A percentile compares a stretch with the other conserved stretches of the same genome.
phyloP scores from a whole-genome alignment of 805 yeast species.

The Saccharomycopsis sp. region DNA sequence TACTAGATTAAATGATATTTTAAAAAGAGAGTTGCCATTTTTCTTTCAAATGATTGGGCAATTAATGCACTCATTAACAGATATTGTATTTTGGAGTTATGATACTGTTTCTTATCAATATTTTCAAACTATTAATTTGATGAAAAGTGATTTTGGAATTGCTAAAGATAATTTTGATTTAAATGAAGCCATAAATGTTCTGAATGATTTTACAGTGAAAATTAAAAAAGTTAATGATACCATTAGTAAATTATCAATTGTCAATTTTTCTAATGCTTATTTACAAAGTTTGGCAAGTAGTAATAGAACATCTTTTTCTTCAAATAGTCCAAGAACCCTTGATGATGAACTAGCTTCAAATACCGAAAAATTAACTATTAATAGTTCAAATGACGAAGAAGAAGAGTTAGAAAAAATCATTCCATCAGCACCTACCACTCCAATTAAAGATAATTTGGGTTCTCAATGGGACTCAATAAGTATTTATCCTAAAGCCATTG shows the following conservation, averaged over 20 bases:
- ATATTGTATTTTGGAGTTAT: slow-evolving; percentile 16
- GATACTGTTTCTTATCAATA: slow-evolving; percentile 13
- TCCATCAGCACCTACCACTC: not conserved
- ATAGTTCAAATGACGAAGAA: not conserved
- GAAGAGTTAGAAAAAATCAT: not conserved
- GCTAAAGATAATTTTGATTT: slow-evolving; percentile 1
- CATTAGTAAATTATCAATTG: slow-evolving; percentile 10
- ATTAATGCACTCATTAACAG: slow-evolving; percentile 8
- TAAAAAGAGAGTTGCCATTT: slow-evolving; percentile 16
- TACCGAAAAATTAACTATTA: not conserved
- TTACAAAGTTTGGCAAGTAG: slow-evolving; percentile 3
- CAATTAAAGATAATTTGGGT: not conserved
- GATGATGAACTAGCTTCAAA: slow-evolving; percentile 2
- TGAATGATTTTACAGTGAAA: slow-evolving; percentile 3
- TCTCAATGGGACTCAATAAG: not conserved
- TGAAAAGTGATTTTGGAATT: slow-evolving; percentile 13
- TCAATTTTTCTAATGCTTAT: slow-evolving; percentile 8
- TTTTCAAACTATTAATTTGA: slow-evolving; percentile 10
- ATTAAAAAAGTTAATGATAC: not conserved
- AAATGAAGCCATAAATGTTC: slow-evolving; percentile 1
- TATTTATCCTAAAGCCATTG: not conserved
- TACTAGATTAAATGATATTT: slow-evolving; percentile 5
- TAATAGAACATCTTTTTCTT: not conserved
- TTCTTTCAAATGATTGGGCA: slow-evolving; percentile 14
- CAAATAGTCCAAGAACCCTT: not conserved